phyloP scores from a whole-genome alignment of 805 yeast genomes.

The Ogataea corticis region DNA sequence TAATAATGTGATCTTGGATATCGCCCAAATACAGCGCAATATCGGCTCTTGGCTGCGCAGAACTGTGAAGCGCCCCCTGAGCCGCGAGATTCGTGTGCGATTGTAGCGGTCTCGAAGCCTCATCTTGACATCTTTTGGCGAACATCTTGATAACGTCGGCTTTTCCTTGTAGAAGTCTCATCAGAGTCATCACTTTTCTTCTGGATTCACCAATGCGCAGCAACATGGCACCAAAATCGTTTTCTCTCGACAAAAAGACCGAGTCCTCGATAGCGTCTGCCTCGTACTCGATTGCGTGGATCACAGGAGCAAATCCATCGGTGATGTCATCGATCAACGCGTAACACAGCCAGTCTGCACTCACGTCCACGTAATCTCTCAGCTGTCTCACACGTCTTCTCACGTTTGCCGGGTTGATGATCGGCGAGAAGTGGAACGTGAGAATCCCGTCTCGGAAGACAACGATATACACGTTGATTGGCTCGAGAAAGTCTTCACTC shows the following conservation, averaged over 20 bases:
- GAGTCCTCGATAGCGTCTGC: conserved; percentile 84
- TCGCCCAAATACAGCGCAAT: conserved; percentile 91
- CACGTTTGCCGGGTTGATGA: conserved; percentile 70
- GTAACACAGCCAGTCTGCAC: conserved; percentile 81
- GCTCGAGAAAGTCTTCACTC: conserved; percentile 80
- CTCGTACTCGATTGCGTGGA: conserved; percentile 73
- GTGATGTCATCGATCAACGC: conserved; percentile 83
- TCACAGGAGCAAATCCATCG: conserved; percentile 81
- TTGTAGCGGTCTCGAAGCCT: conserved; percentile 32
- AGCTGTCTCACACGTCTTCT: conserved; percentile 80
- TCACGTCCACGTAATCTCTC: conserved; percentile 73
- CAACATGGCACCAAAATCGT: conserved; percentile 76
- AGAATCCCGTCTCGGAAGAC: conserved; percentile 68
- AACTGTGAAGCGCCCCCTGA: conserved; percentile 9
- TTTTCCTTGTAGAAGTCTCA: conserved; percentile 87
- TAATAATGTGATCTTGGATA: conserved; percentile 94
- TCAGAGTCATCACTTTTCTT: conserved; percentile 86
- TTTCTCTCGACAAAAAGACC: conserved; percentile 75
- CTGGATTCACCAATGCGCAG: conserved; percentile 85
- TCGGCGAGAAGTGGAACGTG: conserved; percentile 70
- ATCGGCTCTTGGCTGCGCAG: conserved; percentile 77
- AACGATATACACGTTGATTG: conserved; percentile 73
- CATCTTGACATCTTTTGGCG: conserved; percentile 91
- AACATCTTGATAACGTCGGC: conserved; percentile 97
- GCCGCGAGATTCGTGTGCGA: conserved; percentile 19